Base-by-base conservation (phyloP, 2,329 filamentous ascomycete species). In the Chaetomium sp. region DNA sequence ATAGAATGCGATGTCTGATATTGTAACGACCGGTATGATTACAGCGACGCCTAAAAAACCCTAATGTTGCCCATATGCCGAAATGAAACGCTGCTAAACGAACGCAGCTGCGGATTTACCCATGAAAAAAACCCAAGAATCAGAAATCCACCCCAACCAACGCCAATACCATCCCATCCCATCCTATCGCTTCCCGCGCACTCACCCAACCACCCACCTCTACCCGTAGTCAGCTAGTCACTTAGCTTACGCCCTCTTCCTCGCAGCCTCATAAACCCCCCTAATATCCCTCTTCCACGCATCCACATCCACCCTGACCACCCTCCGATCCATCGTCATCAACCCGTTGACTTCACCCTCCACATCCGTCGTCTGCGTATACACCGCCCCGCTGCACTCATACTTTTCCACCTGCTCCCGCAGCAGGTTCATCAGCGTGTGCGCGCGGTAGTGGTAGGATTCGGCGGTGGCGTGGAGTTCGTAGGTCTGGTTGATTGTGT, bases 301-400 rank as follows among this genome's bases (percentile, higher is more conserved):
- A 6, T 70, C 67, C 41, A 73, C 69, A 56, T 88, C 72, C 4
- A 80, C 77, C 0, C 85, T 73, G 37, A 85, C 66, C 0, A 86
- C 56, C 0, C 84, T 74, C 1, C 86, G 79, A 66, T 89, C 85
- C 62, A 87, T 87, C 0, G 85, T 87, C 61, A 87, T 67, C 55
- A 89, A 71, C 0, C 86, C 86, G 61, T 89, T 89, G 7, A 89
- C 82, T 66, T 89, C 86, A 4, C 85, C 86, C 66, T 89, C 86
- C 0, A 89, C 86, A 62, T 89, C 86, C 0, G 83, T 87, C 0
- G 85, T 89, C 72, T 89, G 86, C 0, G 86, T 89, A 78, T 84
- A 89, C 0, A 89, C 79, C 9, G 79, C 86, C 0, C 81, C 86
- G 37, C 80, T 86, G 69, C 86, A 89, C 0, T 80, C 75, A 54